phyloP scores from a whole-genome alignment of 106 monocot genomes.

The Acorus calamus region DNA sequence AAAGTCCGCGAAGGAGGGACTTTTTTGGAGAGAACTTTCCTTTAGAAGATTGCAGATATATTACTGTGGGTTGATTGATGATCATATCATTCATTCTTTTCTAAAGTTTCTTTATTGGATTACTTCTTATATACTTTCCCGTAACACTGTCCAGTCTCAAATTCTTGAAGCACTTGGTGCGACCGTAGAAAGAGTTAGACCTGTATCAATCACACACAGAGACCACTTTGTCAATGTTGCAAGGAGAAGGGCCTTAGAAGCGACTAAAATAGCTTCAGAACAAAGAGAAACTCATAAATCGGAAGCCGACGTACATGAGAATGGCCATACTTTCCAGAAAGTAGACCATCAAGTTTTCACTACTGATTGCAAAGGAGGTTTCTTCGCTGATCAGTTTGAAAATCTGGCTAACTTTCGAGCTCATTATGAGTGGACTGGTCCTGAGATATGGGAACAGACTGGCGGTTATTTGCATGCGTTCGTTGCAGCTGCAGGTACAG shows the following conservation, averaged over 20 bases:
- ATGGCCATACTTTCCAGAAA: constrained; percentile 18
- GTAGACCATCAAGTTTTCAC: not conserved
- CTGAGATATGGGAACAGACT: constrained; percentile 97
- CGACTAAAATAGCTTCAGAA: constrained; percentile 27
- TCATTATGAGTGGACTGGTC: constrained; percentile 85
- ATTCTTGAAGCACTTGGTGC: constrained; percentile 97
- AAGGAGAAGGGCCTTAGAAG: constrained; percentile 77
- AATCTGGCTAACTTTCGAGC: constrained; percentile 90
- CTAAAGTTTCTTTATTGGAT: no score
- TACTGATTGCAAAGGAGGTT: constrained; percentile 53
- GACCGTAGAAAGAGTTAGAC: constrained; percentile 90
- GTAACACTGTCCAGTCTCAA: constrained; percentile 44
- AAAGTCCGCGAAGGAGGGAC: no score
- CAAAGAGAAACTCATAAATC: constrained; percentile 13
- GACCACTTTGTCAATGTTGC: constrained; percentile 98
- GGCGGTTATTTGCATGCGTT: constrained; percentile 69
- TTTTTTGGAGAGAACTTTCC: no score
- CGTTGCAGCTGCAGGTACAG: constrained; percentile 89
- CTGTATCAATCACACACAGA: constrained; percentile 91
- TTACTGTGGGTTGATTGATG: no score
- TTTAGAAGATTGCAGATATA: no score
- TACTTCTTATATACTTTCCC: not conserved
- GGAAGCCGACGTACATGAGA: constrained; percentile 14
- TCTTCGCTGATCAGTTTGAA: constrained; percentile 98
- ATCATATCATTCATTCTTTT: no score